Base-by-base conservation (phyloP, 257 asterid genomes). In the Przewalskia tangutica region DNA sequence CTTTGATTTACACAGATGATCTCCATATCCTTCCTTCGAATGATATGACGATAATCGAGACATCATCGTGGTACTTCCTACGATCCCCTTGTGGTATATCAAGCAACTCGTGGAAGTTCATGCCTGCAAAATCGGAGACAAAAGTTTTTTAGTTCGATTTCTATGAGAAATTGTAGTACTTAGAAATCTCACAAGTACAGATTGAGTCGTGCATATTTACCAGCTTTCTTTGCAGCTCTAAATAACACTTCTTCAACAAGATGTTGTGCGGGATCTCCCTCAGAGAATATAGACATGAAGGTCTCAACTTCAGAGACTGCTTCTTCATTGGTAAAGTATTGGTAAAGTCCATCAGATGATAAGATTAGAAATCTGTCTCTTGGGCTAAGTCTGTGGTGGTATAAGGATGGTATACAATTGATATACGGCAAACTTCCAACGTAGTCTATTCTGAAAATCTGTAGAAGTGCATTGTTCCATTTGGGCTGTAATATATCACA, bases 221-320 rank as follows among this genome's bases (percentile, higher is more conserved):
- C 99, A 27, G 99, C 97, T 89, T 93, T 90, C 84, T 96, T 96
- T 63, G 99, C 99, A 81, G 99, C 99, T 11, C 99, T 95, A 83
- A 96, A 96, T 0, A 96, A 77, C 17, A 96, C 97, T 86, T 96
- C 99, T 83, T 96, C 99, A 6, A 96, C 95, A 0, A 96, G 97
- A 87, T 96, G 99, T 23, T 96, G 99, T 6, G 99, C 98, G 1
- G 99, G 99, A 89, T 95, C 99, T 10, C 98, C 99, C 85, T 95
- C 99, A 0, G 99, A 98, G 82, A 91, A 96, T 11, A 87, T 89
- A 17, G 90, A 85, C 91, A 96, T 89, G 86, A 96, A 96, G 34
- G 84, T 80, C 84, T 96, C 99, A 1, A 96, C 97, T 85, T 96
- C 97, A 56, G 90, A 85, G 20, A 94, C 94, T 2, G 97, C 99